Percentiles rank a stretch among this genome's conserved stretches.
phyloP scores from a whole-genome alignment of 768 basidiomycete genomes.

The Tylopilus cervinicoccineus region DNA sequence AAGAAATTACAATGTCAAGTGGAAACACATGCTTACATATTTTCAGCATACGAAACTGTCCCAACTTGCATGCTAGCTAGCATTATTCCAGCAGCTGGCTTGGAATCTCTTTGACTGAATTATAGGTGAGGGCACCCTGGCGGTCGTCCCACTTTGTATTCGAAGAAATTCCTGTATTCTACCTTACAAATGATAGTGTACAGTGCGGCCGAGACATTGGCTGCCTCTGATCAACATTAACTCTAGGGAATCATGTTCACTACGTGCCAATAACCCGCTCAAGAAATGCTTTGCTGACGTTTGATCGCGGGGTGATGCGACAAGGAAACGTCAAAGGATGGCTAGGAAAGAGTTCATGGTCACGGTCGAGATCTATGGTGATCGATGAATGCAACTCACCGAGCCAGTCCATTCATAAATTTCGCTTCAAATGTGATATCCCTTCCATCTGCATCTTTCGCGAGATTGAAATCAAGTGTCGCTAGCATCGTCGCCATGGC shows the following conservation, averaged over 20 bases:
- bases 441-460: constrained; percentile 7
- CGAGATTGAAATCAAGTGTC: constrained; percentile 14
- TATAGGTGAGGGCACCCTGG: too few relatives aligned
- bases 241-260: too few relatives aligned
- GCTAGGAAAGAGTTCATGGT: not conserved
- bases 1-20: too few relatives aligned
- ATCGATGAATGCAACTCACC: constrained; percentile 1
- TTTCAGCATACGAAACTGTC: too few relatives aligned
- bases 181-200: too few relatives aligned
- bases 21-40: too few relatives aligned
- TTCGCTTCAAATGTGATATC: constrained; percentile 5
- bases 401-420: constrained; percentile 4
- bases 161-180: not conserved
- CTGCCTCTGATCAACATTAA: not conserved
- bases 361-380: not conserved
- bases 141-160: too few relatives aligned
- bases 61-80: too few relatives aligned
- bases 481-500: constrained; percentile 20
- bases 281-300: constrained; percentile 3
- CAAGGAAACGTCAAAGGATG: constrained; percentile 15
- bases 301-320: constrained; percentile 6
- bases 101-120: too few relatives aligned
- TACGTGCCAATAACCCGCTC: constrained; percentile 2
- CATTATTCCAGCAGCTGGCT: too few relatives aligned
- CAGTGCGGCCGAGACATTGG: not conserved